Evolutionary conservation across 306 rosid genomes (phyloP).

Genomic region (Malus sylvestris): DNA sequence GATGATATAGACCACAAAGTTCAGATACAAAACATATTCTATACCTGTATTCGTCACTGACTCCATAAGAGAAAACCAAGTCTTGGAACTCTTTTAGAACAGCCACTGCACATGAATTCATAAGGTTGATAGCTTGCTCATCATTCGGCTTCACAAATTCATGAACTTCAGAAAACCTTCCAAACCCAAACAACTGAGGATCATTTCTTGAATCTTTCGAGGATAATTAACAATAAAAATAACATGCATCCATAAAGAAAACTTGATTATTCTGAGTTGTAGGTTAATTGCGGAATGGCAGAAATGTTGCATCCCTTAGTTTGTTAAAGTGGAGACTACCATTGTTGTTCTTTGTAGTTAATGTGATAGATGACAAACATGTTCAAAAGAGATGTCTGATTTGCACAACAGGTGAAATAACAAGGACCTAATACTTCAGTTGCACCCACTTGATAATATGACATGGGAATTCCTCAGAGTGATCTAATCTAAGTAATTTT

Average conservation of each 20-base stretch:
- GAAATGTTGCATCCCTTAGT: neutral
- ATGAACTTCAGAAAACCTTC: slow-evolving; percentile 58
- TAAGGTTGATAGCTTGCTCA: slow-evolving; percentile 66
- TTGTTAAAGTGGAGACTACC: neutral
- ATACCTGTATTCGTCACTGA: slow-evolving; percentile 67
- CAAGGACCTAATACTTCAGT: neutral
- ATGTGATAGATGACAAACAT: neutral
- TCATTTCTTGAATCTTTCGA: neutral
- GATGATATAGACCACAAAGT: neutral
- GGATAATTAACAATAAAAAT: neutral
- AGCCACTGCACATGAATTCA: slow-evolving; percentile 71
- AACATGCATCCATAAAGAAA: neutral
- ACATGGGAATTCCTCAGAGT: neutral
- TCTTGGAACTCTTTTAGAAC: slow-evolving; percentile 63
- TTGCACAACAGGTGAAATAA: neutral
- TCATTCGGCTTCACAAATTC: slow-evolving; percentile 87
- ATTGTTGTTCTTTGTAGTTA: neutral
- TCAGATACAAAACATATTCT: neutral
- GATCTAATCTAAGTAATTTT: neutral
- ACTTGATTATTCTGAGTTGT: neutral
- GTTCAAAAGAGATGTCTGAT: neutral
- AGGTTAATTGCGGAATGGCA: neutral
- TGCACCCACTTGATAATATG: neutral
- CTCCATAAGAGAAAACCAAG: slow-evolving; percentile 68
- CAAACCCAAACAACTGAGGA: neutral